Conservation (phyloP, 495 filamentous ascomycete species). For the Patellaria atrata region DNA sequence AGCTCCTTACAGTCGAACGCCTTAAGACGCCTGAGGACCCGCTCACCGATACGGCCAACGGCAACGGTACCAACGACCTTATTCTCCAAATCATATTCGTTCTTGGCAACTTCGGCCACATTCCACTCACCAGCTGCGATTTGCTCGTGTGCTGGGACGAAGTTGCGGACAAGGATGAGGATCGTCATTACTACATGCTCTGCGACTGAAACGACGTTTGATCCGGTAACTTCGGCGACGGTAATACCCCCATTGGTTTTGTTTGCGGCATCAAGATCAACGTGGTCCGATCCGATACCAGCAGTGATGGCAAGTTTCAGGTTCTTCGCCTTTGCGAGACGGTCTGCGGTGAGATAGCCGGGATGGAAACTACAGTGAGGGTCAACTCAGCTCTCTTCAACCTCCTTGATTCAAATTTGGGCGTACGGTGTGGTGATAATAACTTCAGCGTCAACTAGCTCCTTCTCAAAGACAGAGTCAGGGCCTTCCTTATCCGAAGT, state of each 20-base stretch:
- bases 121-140: conserved; percentile 83
- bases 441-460: conserved; percentile 90
- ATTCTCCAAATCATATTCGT: conserved; percentile 91
- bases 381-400: conserved; percentile 1
- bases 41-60: conserved; percentile 95
- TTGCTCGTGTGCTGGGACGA: conserved; percentile 92
- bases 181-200: conserved; percentile 95
- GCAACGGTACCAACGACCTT: conserved; percentile 98
- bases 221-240: conserved; percentile 89
- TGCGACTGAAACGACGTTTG: conserved; percentile 34
- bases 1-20: conserved; percentile 99
- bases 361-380: conserved; percentile 69
- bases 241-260: conserved; percentile 96
- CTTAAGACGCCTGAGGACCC: conserved; percentile 87
- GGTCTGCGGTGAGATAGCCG: conserved; percentile 92
- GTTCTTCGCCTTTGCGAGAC: conserved; percentile 95
- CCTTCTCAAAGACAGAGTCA: conserved; percentile 84
- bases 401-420: neutral
- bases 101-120: conserved; percentile 90
- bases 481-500: conserved; percentile 95
- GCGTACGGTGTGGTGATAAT: conserved; percentile 98
- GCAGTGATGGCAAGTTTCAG: conserved; percentile 90
- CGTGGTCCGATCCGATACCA: conserved; percentile 95
- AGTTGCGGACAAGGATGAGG: conserved; percentile 91
- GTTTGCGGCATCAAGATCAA: conserved; percentile 95